These are phyloP conservation scores for Dorcoceras hygrometricum DNA, from an alignment of 257 asterid species.

Conservation along the genomic window DNA sequence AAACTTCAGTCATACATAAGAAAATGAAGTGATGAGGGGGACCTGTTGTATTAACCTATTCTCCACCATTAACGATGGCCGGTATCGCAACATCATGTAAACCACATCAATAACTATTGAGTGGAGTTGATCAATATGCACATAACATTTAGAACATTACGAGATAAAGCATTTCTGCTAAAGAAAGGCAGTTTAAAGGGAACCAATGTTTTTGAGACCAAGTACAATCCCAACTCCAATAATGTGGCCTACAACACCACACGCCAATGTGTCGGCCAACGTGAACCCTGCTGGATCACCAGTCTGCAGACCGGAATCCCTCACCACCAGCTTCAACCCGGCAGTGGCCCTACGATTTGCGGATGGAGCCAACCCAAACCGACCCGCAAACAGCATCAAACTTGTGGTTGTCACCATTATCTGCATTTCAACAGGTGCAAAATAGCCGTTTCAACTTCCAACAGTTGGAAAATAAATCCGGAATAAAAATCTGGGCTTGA, in stretches of 20 bases:
- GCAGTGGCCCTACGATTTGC: constrained; percentile 94
- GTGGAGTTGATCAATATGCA: background rate
- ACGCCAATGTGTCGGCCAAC: constrained; percentile 87
- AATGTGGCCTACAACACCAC: constrained; percentile 83
- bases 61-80: background rate
- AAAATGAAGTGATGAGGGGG: background rate
- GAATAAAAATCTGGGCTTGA: background rate
- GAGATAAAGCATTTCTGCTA: background rate
- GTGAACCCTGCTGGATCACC: constrained; percentile 99
- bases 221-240: constrained; percentile 97
- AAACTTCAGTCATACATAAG: no score
- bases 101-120: background rate
- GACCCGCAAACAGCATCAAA: constrained; percentile 87
- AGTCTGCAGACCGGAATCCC: constrained; percentile 92
- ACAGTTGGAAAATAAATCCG: no score
- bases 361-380: constrained; percentile 92
- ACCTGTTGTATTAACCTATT: background rate
- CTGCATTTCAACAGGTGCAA: constrained; percentile 28
- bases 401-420: constrained; percentile 86
- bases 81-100: background rate
- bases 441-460: background rate
- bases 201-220: constrained; percentile 81
- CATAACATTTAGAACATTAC: background rate
- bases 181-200: constrained; percentile 32
- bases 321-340: constrained; percentile 64